Evolutionary conservation across 805 yeast genomes (phyloP).

Genomic region (Geotrichum ghanense): DNA sequence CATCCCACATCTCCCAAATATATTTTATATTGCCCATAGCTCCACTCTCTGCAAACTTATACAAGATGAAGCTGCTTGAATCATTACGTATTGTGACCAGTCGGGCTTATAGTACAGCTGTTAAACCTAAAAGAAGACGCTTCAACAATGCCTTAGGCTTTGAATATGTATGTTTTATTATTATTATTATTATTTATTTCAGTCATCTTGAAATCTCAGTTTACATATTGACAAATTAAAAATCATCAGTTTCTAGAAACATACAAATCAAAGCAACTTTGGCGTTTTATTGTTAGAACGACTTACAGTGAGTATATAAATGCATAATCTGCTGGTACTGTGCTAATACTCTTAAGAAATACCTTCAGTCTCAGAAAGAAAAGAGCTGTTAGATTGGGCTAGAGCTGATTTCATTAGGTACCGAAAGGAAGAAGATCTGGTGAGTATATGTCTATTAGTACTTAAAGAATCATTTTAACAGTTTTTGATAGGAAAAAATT

Average conservation of each 20-base stretch:
- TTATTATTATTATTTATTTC: no score
- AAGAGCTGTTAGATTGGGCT: conserved; percentile 25
- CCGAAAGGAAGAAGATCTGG: conserved; percentile 20
- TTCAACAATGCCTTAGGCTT: conserved; percentile 2
- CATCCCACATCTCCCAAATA: background rate
- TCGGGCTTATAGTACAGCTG: background rate
- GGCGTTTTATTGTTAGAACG: conserved; percentile 24
- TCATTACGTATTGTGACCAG: background rate
- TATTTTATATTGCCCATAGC: background rate
- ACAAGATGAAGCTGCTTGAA: background rate
- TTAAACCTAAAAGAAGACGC: background rate
- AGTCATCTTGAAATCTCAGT: no score
- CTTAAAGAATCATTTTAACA: no score
- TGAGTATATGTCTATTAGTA: conserved; percentile 5
- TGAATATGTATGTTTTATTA: conserved; percentile 3
- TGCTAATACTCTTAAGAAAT: conserved; percentile 4
- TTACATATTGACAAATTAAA: conserved; percentile 6
- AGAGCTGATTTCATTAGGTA: conserved; percentile 23
- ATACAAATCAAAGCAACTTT: conserved; percentile 23
- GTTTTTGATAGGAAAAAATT: conserved; percentile 14
- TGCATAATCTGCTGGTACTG: background rate
- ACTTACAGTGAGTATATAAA: conserved; percentile 17
- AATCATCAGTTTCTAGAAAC: conserved; percentile 23
- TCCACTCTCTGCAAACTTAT: no score
- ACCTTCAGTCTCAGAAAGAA: conserved; percentile 14